These are phyloP conservation scores for Orobanche coerulescens DNA, from an alignment of 257 asterid genomes.

Conservation along the genomic window DNA sequence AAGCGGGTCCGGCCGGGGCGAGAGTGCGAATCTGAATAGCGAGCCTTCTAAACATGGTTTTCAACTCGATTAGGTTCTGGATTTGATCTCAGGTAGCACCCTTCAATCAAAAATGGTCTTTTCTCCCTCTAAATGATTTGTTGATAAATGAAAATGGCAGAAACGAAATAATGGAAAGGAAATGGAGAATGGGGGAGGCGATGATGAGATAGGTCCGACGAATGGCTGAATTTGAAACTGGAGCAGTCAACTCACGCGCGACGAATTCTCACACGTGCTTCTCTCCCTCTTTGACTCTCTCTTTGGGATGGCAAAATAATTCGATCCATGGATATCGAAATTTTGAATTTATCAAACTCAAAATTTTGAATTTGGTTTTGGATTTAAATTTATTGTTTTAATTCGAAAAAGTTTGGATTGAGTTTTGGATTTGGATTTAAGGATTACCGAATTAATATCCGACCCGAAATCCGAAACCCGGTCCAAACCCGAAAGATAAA, in stretches of 20 bases:
- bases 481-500: too few relatives aligned
- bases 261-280: background rate
- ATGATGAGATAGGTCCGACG: background rate
- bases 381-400: too few relatives aligned
- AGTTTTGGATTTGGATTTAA: too few relatives aligned
- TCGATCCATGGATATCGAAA: too few relatives aligned
- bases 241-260: constrained; percentile 22
- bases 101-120: constrained; percentile 3
- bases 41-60: constrained; percentile 82
- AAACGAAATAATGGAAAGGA: constrained; percentile 7
- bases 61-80: constrained; percentile 24
- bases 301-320: too few relatives aligned
- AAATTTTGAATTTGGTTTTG: too few relatives aligned
- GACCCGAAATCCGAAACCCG: too few relatives aligned
- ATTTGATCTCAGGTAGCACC: constrained; percentile 57
- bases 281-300: too few relatives aligned
- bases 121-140: constrained; percentile 1
- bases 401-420: too few relatives aligned
- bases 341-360: too few relatives aligned
- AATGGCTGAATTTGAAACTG: constrained; percentile 5
- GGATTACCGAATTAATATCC: too few relatives aligned
- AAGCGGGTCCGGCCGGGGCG: constrained; percentile 45
- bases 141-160: background rate
- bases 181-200: background rate
- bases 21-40: constrained; percentile 43